Conservation (phyloP, 2,329 filamentous ascomycete genomes). For the Talaromyces sp. region DNA sequence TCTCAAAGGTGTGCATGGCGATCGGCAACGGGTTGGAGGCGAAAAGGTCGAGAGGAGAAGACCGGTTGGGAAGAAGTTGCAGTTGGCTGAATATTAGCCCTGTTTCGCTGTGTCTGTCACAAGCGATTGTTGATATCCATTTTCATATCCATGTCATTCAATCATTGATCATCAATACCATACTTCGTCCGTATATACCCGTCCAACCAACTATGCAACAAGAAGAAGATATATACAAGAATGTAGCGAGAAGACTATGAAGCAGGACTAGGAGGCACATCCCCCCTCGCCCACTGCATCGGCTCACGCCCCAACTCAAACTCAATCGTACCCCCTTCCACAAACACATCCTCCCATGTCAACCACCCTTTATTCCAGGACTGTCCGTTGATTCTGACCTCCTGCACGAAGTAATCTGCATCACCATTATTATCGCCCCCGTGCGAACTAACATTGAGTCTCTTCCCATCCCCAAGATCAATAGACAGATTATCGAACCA, state of each 20-base stretch:
- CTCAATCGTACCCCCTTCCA: conserved; percentile 61
- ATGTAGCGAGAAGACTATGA: conserved; percentile 12
- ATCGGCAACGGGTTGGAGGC: conserved; percentile 32
- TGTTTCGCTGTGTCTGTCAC: not conserved
- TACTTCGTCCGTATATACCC: not conserved
- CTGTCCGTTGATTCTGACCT: conserved; percentile 59
- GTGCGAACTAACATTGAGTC: conserved; percentile 55
- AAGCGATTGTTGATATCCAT: not conserved
- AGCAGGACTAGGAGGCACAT: conserved; percentile 56
- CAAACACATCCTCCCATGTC: conserved; percentile 61
- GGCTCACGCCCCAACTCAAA: conserved; percentile 59
- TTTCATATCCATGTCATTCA: not conserved
- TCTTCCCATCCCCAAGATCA: conserved; percentile 55
- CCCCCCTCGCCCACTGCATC: conserved; percentile 60
- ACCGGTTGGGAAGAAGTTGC: conserved; percentile 50
- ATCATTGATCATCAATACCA: conserved; percentile 1
- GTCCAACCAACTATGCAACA: not conserved
- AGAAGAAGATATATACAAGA: not conserved
- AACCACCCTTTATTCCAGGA: conserved; percentile 63
- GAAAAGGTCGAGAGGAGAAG: conserved; percentile 40
- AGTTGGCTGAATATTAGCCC: conserved; percentile 39
- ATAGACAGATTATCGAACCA: conserved; percentile 60
- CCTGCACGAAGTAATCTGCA: conserved; percentile 60
- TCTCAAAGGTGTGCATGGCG: conserved; percentile 60
- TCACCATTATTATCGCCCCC: conserved; percentile 59